These are phyloP conservation scores for Polychaeton citri DNA, from an alignment of 2,329 filamentous ascomycete species.

Conservation along the genomic window DNA sequence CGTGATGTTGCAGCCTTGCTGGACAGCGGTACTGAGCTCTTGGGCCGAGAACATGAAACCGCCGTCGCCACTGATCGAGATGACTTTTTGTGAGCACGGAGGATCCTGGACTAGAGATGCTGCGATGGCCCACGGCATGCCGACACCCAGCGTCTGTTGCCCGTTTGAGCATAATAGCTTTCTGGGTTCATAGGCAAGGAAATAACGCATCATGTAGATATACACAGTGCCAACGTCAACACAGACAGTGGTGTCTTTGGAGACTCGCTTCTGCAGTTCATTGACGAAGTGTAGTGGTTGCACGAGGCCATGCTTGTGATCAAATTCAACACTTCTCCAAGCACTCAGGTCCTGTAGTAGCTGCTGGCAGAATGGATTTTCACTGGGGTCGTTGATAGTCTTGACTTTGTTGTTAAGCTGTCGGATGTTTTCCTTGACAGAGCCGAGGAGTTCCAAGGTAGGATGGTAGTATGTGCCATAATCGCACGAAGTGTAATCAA, in stretches of 20 bases:
- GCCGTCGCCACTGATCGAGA: constrained; percentile 34
- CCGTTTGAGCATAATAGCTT: constrained; percentile 35
- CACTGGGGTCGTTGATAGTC: constrained; percentile 22
- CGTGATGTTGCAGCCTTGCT: constrained; percentile 35
- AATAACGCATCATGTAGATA: constrained; percentile 36
- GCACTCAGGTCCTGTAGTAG: constrained; percentile 25
- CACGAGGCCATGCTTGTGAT: constrained; percentile 11
- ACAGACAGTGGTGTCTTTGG: constrained; percentile 29
- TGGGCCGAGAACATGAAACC: constrained; percentile 38
- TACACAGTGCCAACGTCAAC: constrained; percentile 36
- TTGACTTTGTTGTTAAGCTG: constrained; percentile 22
- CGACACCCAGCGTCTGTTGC: constrained; percentile 37
- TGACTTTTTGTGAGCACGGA: constrained; percentile 31
- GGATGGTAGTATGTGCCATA: constrained; percentile 31
- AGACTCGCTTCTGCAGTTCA: constrained; percentile 28
- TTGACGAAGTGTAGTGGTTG: constrained; percentile 35
- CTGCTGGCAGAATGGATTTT: constrained; percentile 21
- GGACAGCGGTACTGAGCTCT: constrained; percentile 34
- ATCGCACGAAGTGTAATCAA: constrained; percentile 29
- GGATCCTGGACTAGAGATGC: constrained; percentile 30
- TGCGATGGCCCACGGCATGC: constrained; percentile 36
- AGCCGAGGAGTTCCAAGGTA: constrained; percentile 30
- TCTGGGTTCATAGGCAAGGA: constrained; percentile 31
- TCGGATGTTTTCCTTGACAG: constrained; percentile 28
- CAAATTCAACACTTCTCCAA: constrained; percentile 14